phyloP scores from a whole-genome alignment of 1,284 basidiomycete genomes.

The Ceratobasidium sp. region DNA sequence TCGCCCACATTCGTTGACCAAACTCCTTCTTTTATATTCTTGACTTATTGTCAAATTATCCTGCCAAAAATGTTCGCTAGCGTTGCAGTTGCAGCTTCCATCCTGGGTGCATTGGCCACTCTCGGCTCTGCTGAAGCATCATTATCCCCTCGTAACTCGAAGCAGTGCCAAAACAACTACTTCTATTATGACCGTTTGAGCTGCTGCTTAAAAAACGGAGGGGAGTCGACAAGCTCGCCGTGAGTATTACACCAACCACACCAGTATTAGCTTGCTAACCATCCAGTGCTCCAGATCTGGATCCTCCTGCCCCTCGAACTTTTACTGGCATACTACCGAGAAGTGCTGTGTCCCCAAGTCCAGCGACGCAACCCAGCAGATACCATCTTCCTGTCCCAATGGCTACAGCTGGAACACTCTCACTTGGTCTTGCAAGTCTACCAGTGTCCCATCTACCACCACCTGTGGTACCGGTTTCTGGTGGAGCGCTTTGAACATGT shows the following conservation, averaged over 20 bases:
- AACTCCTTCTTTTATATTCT: neutral
- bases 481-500: constrained; percentile 25
- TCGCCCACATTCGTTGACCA: constrained; percentile 1
- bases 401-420: constrained; percentile 6
- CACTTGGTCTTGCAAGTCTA: constrained; percentile 25
- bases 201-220: constrained; percentile 30
- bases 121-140: constrained; percentile 10
- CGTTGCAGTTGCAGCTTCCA: neutral
- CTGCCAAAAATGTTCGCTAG: constrained; percentile 16
- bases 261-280: neutral
- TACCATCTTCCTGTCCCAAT: constrained; percentile 8
- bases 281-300: constrained; percentile 3
- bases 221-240: constrained; percentile 14
- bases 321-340: constrained; percentile 56
- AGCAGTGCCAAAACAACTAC: constrained; percentile 12
- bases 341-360: constrained; percentile 61
- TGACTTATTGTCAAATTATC: neutral
- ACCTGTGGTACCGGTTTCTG: constrained; percentile 30
- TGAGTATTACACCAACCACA: neutral
- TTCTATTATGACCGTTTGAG: constrained; percentile 38
- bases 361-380: constrained; percentile 25
- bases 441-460: neutral
- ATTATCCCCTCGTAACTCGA: neutral
- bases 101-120: constrained; percentile 15
- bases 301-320: constrained; percentile 48